Evolutionary conservation across 2,329 filamentous ascomycete species (phyloP).

Genomic region (Colletotrichum sansevieriae): DNA sequence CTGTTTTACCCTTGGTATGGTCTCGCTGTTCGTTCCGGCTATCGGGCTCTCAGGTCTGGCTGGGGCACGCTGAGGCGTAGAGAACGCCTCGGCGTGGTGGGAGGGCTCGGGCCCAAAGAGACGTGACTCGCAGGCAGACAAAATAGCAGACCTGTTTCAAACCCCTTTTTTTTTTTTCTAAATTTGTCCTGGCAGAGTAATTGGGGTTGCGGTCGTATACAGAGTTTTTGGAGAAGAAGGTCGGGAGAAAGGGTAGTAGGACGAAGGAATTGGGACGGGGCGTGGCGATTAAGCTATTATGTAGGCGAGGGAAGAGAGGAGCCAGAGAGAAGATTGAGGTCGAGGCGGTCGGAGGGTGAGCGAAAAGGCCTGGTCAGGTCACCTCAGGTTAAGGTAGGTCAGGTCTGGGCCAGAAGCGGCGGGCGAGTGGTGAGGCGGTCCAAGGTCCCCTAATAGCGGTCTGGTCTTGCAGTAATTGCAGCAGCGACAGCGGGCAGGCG

Average conservation of each 20-base stretch:
- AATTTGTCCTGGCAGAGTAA: constrained; percentile 18
- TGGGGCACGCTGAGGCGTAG: constrained; percentile 42
- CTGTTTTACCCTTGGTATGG: constrained; percentile 5
- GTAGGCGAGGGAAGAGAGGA: constrained; percentile 28
- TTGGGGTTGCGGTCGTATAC: background rate
- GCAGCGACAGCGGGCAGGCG: constrained; percentile 8
- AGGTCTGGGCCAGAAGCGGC: too few relatives aligned
- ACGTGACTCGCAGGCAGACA: constrained; percentile 43
- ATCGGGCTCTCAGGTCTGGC: constrained; percentile 26
- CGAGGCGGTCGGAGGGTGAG: constrained; percentile 27
- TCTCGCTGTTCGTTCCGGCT: constrained; percentile 22
- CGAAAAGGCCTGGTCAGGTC: background rate
- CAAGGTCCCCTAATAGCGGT: constrained; percentile 20
- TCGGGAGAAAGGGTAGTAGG: constrained; percentile 26
- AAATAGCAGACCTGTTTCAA: constrained; percentile 43
- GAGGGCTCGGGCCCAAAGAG: constrained; percentile 41
- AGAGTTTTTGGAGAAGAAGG: constrained; percentile 29
- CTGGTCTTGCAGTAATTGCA: constrained; percentile 14
- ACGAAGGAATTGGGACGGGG: constrained; percentile 36
- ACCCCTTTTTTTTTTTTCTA: constrained; percentile 35
- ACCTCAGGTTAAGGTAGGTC: background rate
- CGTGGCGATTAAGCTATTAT: constrained; percentile 40
- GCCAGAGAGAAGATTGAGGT: background rate
- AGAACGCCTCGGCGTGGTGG: constrained; percentile 43
- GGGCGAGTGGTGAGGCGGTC: too few relatives aligned